Base-by-base conservation (phyloP, 768 basidiomycete species). In the Imleria badia region DNA sequence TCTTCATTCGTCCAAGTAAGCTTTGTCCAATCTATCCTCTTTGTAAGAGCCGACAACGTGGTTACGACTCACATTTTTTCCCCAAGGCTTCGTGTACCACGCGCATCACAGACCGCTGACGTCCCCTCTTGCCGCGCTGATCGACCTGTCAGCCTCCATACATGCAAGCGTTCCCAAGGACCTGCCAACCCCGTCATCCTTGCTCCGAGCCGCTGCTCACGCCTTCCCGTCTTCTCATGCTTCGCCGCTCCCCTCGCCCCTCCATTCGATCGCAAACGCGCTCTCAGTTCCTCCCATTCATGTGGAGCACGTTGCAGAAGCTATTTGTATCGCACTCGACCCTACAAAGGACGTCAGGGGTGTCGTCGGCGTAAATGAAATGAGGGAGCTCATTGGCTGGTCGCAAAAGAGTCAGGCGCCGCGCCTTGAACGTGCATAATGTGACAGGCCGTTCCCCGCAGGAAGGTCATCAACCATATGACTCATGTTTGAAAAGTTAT, bases 291-390 rank as follows among this genome's bases (percentile, higher is more conserved):
- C 89, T 30, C 95, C 97, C 2, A 84, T 98, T 40, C 96, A 98
- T 65, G 94, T 98, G 20, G 97, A 99, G 63, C 92, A 94, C 58
- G 93, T 98, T 42, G 97, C 89, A 3, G 83, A 87, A 61, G 91
- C 94, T 1, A 80, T 93, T 8, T 84, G 88, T 55, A 77, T 85
- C 19, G 79, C 81, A 34, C 75, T 86, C 53, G 80, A 85, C 62
- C 72, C 73, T 35, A 64, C 66, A 45, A 75, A 73, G 56, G 77
- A 78, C 40, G 73, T 92, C 44, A 68, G 66, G 48, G 91, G 90
- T 40, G 81, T 86, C 20, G 74, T 93, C 29, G 86, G 80, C 11
- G 90, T 94, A 52, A 68, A 66, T 53, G 76, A 77, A 60, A 95
- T 96, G 87, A 79, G 87, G 57, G 77, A 84, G 63, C 70, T 94